A percentile compares a stretch with the other conserved stretches of the same genome.
phyloP scores from a whole-genome alignment of 129 eudicot species.

The Centrapalus pauciflorus region DNA sequence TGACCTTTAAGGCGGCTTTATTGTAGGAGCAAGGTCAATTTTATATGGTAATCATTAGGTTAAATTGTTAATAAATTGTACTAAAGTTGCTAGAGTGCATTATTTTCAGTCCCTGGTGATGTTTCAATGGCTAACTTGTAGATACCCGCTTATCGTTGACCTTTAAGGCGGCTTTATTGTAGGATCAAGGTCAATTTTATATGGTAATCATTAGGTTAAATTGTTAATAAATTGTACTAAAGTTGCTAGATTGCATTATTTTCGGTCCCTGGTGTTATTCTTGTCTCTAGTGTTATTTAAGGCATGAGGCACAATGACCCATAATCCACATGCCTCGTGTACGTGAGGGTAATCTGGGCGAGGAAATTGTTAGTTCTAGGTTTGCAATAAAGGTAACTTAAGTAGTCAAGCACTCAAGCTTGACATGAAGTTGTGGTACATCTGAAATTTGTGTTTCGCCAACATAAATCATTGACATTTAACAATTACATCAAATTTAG shows the following conservation, averaged over 20 bases:
- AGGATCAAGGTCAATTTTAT: not conserved
- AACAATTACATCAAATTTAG: too few relatives aligned
- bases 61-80: not conserved
- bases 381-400: too few relatives aligned
- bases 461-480: too few relatives aligned
- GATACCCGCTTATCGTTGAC: not conserved
- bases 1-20: not conserved
- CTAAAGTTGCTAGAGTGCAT: not conserved
- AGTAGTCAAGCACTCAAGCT: too few relatives aligned
- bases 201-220: not conserved
- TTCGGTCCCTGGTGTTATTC: not conserved
- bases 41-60: not conserved
- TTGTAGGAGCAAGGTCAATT: not conserved
- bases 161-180: not conserved
- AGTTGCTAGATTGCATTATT: not conserved
- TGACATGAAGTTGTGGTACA: too few relatives aligned
- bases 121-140: not conserved
- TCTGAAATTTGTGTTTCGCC: too few relatives aligned
- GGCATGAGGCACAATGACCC: too few relatives aligned
- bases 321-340: not conserved
- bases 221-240: not conserved
- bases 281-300: not conserved
- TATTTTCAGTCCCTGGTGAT: not conserved
- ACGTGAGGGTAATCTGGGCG: too few relatives aligned
- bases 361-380: too few relatives aligned